Conservation (phyloP, 73 alveolate genomes). For the Uronychia setigera region DNA sequence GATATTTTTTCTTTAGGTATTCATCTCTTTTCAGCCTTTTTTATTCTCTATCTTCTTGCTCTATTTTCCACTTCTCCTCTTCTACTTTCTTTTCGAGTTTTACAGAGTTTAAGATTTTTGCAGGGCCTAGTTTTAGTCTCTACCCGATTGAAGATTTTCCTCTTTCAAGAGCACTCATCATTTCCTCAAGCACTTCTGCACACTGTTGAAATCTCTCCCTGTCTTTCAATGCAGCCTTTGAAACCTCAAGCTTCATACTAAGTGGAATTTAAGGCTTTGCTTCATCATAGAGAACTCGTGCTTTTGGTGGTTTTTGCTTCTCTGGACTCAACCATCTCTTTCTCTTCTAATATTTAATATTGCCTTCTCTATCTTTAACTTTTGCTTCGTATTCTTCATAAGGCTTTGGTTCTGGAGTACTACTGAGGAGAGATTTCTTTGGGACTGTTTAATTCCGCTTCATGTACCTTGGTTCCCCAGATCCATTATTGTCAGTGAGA, state of each 20-base stretch:
- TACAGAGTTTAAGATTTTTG: constrained; percentile 11
- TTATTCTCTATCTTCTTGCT: neutral
- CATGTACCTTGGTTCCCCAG: no score
- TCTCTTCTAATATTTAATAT: no score
- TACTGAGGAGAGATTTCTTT: neutral
- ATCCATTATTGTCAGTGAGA: no score
- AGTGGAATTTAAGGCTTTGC: constrained; percentile 4
- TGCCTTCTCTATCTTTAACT: neutral
- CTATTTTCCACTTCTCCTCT: neutral
- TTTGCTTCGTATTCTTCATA: neutral
- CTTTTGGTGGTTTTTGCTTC: neutral
- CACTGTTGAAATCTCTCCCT: constrained; percentile 15
- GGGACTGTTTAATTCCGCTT: no score
- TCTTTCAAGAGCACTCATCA: constrained; percentile 3
- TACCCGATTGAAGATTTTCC: constrained; percentile 26
- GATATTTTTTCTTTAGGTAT: neutral
- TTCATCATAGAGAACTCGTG: constrained; percentile 13
- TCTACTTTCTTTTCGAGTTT: neutral
- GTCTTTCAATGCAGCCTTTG: constrained; percentile 13
- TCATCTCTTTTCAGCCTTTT: neutral
- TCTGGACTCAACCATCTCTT: neutral
- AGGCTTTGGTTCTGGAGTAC: neutral
- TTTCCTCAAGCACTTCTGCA: constrained; percentile 26
- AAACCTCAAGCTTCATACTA: constrained; percentile 3
- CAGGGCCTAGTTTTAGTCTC: constrained; percentile 22